Evolutionary conservation across 768 basidiomycete genomes (phyloP).

Genomic region (Hypsizygus marmoreus): DNA sequence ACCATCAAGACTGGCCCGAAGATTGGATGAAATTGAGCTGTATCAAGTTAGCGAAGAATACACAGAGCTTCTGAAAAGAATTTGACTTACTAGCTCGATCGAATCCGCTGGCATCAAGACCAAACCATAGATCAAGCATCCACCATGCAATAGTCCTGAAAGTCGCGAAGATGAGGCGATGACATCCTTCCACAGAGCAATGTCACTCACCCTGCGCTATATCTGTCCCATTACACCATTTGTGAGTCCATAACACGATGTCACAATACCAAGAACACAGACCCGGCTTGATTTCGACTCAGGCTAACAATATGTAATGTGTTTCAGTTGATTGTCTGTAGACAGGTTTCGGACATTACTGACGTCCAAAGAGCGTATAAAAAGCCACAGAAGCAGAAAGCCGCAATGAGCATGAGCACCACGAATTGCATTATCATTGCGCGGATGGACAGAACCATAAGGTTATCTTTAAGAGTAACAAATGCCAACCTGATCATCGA

Average conservation of each 20-base stretch:
- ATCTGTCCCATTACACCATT: slow-evolving; percentile 18
- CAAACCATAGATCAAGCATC: slow-evolving; percentile 94
- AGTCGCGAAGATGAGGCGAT: slow-evolving; percentile 3
- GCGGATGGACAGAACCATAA: slow-evolving; percentile 80
- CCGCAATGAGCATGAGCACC: slow-evolving; percentile 80
- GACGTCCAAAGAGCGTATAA: slow-evolving; percentile 93
- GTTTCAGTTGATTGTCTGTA: too few relatives aligned
- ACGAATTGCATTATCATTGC: slow-evolving; percentile 93
- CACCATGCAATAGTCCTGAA: slow-evolving; percentile 78
- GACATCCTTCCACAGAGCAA: background rate
- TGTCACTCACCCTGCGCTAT: slow-evolving; percentile 28
- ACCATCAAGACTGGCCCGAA: slow-evolving; percentile 93
- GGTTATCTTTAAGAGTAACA: slow-evolving; percentile 80
- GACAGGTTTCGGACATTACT: slow-evolving; percentile 31
- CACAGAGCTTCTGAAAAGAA: background rate
- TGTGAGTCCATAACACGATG: slow-evolving; percentile 32
- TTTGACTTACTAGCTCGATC: slow-evolving; percentile 67
- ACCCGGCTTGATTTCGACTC: slow-evolving; percentile 63
- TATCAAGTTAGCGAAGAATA: background rate
- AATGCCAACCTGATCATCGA: slow-evolving; percentile 72
- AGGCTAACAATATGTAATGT: too few relatives aligned
- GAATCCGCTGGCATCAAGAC: slow-evolving; percentile 92
- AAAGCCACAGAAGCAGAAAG: slow-evolving; percentile 91
- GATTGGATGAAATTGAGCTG: slow-evolving; percentile 77
- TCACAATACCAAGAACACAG: slow-evolving; percentile 21